Conservation (phyloP, 129 eudicot species). For the Saussurea involucrata region DNA sequence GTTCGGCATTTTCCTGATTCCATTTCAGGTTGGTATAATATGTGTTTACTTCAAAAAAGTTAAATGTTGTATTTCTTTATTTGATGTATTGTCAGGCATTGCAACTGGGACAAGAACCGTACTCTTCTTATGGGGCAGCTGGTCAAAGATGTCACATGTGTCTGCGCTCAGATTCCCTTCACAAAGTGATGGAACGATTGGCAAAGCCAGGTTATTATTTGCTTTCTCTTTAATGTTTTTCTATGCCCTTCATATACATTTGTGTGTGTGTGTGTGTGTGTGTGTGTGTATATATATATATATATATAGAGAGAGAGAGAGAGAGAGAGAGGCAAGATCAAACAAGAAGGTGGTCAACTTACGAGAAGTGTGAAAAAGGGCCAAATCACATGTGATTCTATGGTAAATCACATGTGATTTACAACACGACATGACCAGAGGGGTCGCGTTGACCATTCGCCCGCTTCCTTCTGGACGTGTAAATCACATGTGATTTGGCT, state of each 20-base stretch:
- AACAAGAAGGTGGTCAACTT: neutral
- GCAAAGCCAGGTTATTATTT: slow-evolving; percentile 63
- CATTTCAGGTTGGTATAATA: neutral
- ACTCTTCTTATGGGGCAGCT: slow-evolving; percentile 42
- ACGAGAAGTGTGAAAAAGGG: neutral
- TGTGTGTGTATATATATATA: neutral
- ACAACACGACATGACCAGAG: neutral
- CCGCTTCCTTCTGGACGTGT: neutral
- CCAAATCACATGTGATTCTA: neutral
- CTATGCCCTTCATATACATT: neutral
- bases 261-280: neutral
- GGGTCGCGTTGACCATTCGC: neutral
- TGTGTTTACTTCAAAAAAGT: too few relatives aligned
- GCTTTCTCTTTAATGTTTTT: neutral
- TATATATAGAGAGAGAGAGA: neutral
- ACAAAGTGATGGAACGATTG: slow-evolving; percentile 74
- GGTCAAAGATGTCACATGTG: slow-evolving; percentile 89
- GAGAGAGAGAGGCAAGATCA: neutral
- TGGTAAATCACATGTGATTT: neutral
- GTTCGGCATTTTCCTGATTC: neutral
- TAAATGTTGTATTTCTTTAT: neutral
- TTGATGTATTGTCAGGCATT: slow-evolving; percentile 55
- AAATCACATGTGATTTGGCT: neutral
- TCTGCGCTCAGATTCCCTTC: slow-evolving; percentile 71
- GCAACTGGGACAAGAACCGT: slow-evolving; percentile 82